These are phyloP conservation scores for Hylodesmum podocarpum DNA, from an alignment of 306 rosid genomes.

Conservation along the genomic window DNA sequence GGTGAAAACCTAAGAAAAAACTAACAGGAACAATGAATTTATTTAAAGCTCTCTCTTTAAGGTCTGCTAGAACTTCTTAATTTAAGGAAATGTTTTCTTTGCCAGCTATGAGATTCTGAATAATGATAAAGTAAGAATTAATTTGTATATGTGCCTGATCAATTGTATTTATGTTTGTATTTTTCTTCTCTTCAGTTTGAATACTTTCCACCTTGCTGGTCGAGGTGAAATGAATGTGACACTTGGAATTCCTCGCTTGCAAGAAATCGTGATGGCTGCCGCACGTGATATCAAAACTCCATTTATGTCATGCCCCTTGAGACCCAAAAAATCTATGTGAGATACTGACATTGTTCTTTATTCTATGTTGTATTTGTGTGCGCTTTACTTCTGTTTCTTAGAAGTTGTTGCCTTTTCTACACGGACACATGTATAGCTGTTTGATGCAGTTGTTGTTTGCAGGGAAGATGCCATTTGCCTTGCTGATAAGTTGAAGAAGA, in stretches of 20 bases:
- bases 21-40: not conserved
- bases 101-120: not conserved
- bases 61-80: not conserved
- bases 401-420: not conserved
- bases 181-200: constrained; percentile 62
- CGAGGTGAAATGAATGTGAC: constrained; percentile 99
- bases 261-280: constrained; percentile 89
- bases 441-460: constrained; percentile 34
- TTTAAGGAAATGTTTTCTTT: not conserved
- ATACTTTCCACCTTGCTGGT: constrained; percentile 94
- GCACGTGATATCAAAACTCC: constrained; percentile 76
- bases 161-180: not conserved
- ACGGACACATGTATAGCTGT: not conserved
- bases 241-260: constrained; percentile 94
- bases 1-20: not conserved
- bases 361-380: not conserved
- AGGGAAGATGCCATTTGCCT: constrained; percentile 68
- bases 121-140: not conserved
- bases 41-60: not conserved
- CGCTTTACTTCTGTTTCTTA: not conserved
- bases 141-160: not conserved
- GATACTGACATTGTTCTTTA: constrained; percentile 38
- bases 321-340: constrained; percentile 58
- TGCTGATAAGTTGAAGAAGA: constrained; percentile 76
- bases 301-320: constrained; percentile 89